phyloP scores from a whole-genome alignment of 768 basidiomycete genomes.

The Rhodotorula sphaerocarpa region DNA sequence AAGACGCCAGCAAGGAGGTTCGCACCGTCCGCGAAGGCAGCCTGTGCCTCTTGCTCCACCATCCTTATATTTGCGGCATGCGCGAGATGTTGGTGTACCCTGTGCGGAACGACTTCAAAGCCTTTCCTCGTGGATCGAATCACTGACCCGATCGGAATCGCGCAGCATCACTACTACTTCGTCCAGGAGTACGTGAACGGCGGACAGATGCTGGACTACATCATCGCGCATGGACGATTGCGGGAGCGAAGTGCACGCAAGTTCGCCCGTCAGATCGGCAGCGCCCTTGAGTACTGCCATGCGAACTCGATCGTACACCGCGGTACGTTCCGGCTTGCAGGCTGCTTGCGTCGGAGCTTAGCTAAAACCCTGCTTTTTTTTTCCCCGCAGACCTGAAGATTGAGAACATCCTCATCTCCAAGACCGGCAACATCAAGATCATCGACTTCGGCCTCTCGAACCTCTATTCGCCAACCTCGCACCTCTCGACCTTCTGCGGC shows the following conservation, averaged over 20 bases:
- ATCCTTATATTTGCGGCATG: conserved; percentile 99
- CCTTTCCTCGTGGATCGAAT: not conserved
- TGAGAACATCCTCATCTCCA: conserved; percentile 97
- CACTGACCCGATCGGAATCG: too few species aligned
- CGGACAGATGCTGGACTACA: conserved; percentile 99
- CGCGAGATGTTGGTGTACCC: conserved; percentile 82
- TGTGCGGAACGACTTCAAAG: not conserved
- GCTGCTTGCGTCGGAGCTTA: not conserved
- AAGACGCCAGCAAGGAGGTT: conserved; percentile 91
- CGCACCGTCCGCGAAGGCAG: conserved; percentile 92
- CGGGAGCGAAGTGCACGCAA: conserved; percentile 92
- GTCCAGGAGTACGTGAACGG: conserved; percentile 98
- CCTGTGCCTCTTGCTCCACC: conserved; percentile 87
- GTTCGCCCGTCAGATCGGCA: conserved; percentile 94
- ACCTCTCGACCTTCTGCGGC: conserved; percentile 92
- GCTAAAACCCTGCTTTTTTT: not conserved
- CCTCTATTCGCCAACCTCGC: conserved; percentile 70
- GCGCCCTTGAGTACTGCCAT: conserved; percentile 93
- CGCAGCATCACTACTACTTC: conserved; percentile 90
- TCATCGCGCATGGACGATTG: conserved; percentile 92
- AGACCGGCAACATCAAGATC: conserved; percentile 98
- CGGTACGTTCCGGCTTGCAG: conserved; percentile 45
- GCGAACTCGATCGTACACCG: conserved; percentile 95
- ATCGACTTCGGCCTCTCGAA: conserved; percentile 99
- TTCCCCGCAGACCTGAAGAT: conserved; percentile 69